A percentile compares a stretch with the other conserved stretches of the same genome.
These are phyloP conservation scores for Exophiala sp. DNA, from an alignment of 2,329 filamentous ascomycete species.

Conservation along the genomic window DNA sequence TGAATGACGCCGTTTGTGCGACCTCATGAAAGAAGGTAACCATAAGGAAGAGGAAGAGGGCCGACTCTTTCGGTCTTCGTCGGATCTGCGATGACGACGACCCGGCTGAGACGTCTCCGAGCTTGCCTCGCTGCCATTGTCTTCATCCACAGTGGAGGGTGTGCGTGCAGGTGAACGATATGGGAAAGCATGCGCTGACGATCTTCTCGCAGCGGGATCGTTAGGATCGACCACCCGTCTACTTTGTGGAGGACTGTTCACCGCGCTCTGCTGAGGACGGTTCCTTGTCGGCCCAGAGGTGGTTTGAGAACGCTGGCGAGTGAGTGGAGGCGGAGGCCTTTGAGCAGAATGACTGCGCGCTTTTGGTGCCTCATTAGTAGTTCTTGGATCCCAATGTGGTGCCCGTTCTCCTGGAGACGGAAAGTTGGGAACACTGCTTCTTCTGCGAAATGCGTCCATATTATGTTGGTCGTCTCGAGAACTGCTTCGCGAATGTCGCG, in stretches of 20 bases:
- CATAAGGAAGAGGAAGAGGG: slow-evolving; percentile 19
- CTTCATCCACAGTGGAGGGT: slow-evolving; percentile 22
- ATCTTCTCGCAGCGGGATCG: slow-evolving; percentile 12
- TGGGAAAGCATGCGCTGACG: slow-evolving; percentile 13
- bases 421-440: slow-evolving; percentile 28
- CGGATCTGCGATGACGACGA: slow-evolving; percentile 16
- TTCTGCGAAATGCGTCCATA: slow-evolving; percentile 14
- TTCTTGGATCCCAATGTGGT: slow-evolving; percentile 16
- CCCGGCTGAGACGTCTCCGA: slow-evolving; percentile 33
- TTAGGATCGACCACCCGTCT: slow-evolving; percentile 3
- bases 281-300: slow-evolving; percentile 6
- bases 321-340: slow-evolving; percentile 14
- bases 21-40: slow-evolving; percentile 24
- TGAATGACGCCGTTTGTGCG: slow-evolving; percentile 27
- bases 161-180: slow-evolving; percentile 22
- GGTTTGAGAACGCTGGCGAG: slow-evolving; percentile 24
- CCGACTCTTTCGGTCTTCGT: slow-evolving; percentile 22
- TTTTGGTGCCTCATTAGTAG: slow-evolving; percentile 11
- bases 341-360: slow-evolving; percentile 26
- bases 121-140: slow-evolving; percentile 30
- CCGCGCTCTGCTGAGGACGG: slow-evolving; percentile 1
- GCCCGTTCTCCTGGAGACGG: slow-evolving; percentile 22
- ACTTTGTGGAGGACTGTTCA: slow-evolving; percentile 11
- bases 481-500: slow-evolving; percentile 14
- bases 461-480: slow-evolving; percentile 22